Evolutionary conservation across 1,139 yeast genomes (phyloP).

Genomic region (Candida anutae): DNA sequence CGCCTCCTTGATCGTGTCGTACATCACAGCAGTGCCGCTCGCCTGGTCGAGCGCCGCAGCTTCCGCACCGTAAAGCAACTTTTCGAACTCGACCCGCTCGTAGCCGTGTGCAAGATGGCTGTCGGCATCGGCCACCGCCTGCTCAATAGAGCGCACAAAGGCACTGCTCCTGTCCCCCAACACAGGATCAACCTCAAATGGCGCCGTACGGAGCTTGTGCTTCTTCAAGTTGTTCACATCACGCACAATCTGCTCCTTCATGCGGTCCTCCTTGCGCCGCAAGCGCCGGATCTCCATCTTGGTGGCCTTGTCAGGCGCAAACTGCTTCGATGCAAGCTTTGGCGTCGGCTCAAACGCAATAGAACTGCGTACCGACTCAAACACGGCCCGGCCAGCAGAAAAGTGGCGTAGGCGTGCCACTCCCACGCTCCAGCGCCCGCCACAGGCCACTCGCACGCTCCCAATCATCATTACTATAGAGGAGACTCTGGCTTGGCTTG

Average conservation of each 20-base stretch:
- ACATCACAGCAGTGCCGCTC: slow-evolving; percentile 32
- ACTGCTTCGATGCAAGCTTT: slow-evolving; percentile 26
- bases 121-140: slow-evolving; percentile 54
- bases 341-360: too few relatives aligned
- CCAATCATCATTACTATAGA: too few relatives aligned
- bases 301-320: slow-evolving; percentile 17
- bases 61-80: slow-evolving; percentile 70
- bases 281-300: slow-evolving; percentile 28
- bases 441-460: too few relatives aligned
- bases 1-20: slow-evolving; percentile 32
- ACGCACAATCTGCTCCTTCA: slow-evolving; percentile 36
- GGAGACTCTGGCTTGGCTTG: too few relatives aligned
- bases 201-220: slow-evolving; percentile 22
- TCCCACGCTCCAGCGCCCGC: too few relatives aligned
- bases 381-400: slow-evolving; percentile 6
- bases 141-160: slow-evolving; percentile 61
- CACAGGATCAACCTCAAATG: slow-evolving; percentile 59
- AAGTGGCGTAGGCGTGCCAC: too few relatives aligned
- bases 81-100: slow-evolving; percentile 60
- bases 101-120: slow-evolving; percentile 53
- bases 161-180: slow-evolving; percentile 62
- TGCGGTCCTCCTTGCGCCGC: slow-evolving; percentile 33
- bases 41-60: slow-evolving; percentile 28
- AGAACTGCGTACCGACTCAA: slow-evolving; percentile 3
- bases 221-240: slow-evolving; percentile 42